Base-by-base conservation (phyloP, 1,139 yeast species). In the Yamadazyma jaroonii region DNA sequence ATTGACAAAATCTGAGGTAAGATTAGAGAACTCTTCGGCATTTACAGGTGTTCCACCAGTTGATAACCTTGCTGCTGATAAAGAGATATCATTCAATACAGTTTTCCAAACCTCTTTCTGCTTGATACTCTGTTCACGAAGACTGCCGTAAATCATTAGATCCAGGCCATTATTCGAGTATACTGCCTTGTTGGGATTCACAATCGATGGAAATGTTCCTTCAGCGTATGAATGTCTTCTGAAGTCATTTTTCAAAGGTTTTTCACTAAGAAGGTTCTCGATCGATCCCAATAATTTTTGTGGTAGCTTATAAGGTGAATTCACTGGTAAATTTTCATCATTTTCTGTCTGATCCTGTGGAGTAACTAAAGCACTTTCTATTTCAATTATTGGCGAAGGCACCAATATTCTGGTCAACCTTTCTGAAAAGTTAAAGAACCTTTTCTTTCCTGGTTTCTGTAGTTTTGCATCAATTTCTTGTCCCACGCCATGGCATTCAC, bases 41-140 rank as follows among this genome's bases (percentile, higher is more conserved):
- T 42, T 38, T 6, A 26, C 49, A 6, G 62, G 57, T 4, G 53
- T 35, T 4, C 57, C 54, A 0, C 80, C 80, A 8, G 73, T 71
- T 1, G 80, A 74, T 6, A 71, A 53, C 36, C 74, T 48, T 3
- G 81, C 81, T 0, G 81, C 81, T 22, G 70, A 65, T 38, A 74
- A 56, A 1, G 81, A 73, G 2, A 69, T 61, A 29, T 70, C 77
- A 49, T 72, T 74, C 43, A 69, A 53, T 0, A 73, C 67, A 2
- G 62, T 56, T 39, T 61, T 65, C 75, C 77, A 72, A 2, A 35
- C 31, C 13, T 13, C 9, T 3, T 32, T 21, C 4, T 21, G 12
- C 3, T 15, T 24, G 24, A 20, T 26, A 25, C 12, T 25, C 3
- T 25, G 12, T n/a, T 25, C 27, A 3, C 4, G 9, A 7, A 6